Conservation (phyloP, 495 filamentous ascomycete genomes). For the Aspergillus diversus region DNA sequence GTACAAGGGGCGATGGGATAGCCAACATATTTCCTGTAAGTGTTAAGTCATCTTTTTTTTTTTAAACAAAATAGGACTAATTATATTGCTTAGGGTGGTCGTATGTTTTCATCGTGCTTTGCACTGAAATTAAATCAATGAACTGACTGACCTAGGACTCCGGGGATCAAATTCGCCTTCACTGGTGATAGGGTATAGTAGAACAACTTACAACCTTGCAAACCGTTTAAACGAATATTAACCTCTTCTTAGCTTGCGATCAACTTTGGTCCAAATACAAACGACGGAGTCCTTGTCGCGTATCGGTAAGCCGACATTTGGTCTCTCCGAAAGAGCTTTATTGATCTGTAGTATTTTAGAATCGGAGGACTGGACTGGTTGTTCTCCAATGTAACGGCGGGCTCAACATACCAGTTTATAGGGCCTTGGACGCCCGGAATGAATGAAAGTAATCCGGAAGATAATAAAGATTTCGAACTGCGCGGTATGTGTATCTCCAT, state of each 20-base stretch:
- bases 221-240: not conserved
- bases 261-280: constrained; percentile 62
- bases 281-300: constrained; percentile 57
- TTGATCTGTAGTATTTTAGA: constrained; percentile 28
- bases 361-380: constrained; percentile 66
- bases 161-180: constrained; percentile 66
- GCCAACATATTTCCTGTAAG: constrained; percentile 68
- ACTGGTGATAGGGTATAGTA: constrained; percentile 54
- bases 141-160: constrained; percentile 38
- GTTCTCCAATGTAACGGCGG: constrained; percentile 66
- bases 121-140: no score
- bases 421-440: constrained; percentile 30
- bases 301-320: constrained; percentile 38
- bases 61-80: not conserved
- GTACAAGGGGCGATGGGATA: constrained; percentile 72
- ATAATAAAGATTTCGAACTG: constrained; percentile 36
- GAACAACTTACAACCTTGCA: no score
- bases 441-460: constrained; percentile 12
- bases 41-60: constrained; percentile 14
- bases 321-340: no score
- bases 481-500: constrained; percentile 26
- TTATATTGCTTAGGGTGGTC: constrained; percentile 37
- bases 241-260: constrained; percentile 48
- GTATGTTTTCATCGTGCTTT: no score
- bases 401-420: constrained; percentile 63